Conservation (phyloP, 768 basidiomycete species). For the Daedaleopsis sinensis region DNA sequence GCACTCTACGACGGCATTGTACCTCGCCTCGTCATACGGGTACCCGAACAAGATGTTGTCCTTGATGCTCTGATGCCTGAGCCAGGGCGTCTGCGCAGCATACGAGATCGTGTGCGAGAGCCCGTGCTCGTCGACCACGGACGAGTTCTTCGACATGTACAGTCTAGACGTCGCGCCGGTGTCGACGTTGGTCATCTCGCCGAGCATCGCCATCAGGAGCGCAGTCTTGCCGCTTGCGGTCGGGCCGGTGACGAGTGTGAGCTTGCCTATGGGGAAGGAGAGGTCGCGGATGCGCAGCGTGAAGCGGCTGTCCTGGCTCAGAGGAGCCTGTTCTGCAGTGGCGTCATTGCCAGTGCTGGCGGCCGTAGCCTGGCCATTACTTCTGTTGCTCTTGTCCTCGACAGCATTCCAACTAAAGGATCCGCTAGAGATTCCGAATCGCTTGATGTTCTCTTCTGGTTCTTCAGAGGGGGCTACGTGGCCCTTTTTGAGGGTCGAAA, state of each 20-base stretch:
- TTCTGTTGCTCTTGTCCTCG: conserved; percentile 33
- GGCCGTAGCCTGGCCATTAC: conserved; percentile 21
- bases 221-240: conserved; percentile 87
- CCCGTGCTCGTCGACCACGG: conserved; percentile 60
- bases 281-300: conserved; percentile 69
- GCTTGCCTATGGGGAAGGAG: conserved; percentile 69
- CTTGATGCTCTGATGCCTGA: conserved; percentile 49
- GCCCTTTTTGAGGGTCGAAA: conserved; percentile 55
- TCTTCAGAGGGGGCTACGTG: conserved; percentile 27
- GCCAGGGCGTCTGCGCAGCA: conserved; percentile 53
- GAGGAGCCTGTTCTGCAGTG: conserved; percentile 18
- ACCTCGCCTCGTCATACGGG: conserved; percentile 66
- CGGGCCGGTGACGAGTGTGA: conserved; percentile 76
- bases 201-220: conserved; percentile 70
- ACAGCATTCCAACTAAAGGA: conserved; percentile 61
- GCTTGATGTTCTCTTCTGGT: conserved; percentile 23
- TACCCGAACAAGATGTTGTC: conserved; percentile 66
- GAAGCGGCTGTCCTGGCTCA: conserved; percentile 49
- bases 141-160: conserved; percentile 67
- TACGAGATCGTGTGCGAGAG: conserved; percentile 53
- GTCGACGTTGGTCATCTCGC: conserved; percentile 63
- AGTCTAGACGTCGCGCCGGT: conserved; percentile 45
- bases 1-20: conserved; percentile 73
- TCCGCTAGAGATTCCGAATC: conserved; percentile 53
- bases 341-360: conserved; percentile 15